A percentile compares a stretch with the other conserved stretches of the same genome.
phyloP scores from a whole-genome alignment of 805 yeast species.

The Suhomyces faveliae region DNA sequence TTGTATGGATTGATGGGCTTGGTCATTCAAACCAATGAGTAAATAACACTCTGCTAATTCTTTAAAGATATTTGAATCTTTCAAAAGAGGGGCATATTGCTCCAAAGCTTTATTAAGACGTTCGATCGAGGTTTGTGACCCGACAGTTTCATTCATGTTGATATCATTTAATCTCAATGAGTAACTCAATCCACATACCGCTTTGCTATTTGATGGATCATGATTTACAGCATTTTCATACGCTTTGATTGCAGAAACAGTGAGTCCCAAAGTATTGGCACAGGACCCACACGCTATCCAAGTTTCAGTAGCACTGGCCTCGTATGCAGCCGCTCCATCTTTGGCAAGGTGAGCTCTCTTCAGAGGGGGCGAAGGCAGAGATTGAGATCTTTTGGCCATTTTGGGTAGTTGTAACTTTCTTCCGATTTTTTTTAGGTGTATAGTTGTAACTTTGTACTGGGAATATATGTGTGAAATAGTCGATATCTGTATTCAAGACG shows the following conservation, averaged over 20 bases:
- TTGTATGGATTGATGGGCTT: slow-evolving; percentile 50
- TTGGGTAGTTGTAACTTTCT: background rate
- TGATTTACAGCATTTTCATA: slow-evolving; percentile 44
- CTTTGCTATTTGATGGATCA: slow-evolving; percentile 39
- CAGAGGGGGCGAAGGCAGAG: slow-evolving; percentile 9
- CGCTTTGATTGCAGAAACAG: slow-evolving; percentile 40
- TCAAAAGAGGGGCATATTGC: slow-evolving; percentile 35
- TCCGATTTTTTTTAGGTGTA: background rate
- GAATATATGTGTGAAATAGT: background rate
- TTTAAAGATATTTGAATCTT: slow-evolving; percentile 41
- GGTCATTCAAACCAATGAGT: slow-evolving; percentile 46
- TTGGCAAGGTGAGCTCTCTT: slow-evolving; percentile 9
- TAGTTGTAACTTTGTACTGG: background rate
- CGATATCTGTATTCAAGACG: background rate
- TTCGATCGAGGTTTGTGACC: slow-evolving; percentile 41
- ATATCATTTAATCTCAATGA: slow-evolving; percentile 41
- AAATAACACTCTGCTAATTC: slow-evolving; percentile 55
- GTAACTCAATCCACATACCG: slow-evolving; percentile 44
- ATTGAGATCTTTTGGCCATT: slow-evolving; percentile 11
- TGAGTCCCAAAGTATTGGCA: slow-evolving; percentile 41
- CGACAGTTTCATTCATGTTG: slow-evolving; percentile 35
- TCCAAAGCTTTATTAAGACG: slow-evolving; percentile 39
- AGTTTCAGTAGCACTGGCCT: slow-evolving; percentile 34
- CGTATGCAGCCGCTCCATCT: slow-evolving; percentile 15
- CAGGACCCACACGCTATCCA: slow-evolving; percentile 50